Percentiles rank a stretch among this genome's conserved stretches.
phyloP scores from a whole-genome alignment of 1,284 basidiomycete species.

The Chalciporus sp. region DNA sequence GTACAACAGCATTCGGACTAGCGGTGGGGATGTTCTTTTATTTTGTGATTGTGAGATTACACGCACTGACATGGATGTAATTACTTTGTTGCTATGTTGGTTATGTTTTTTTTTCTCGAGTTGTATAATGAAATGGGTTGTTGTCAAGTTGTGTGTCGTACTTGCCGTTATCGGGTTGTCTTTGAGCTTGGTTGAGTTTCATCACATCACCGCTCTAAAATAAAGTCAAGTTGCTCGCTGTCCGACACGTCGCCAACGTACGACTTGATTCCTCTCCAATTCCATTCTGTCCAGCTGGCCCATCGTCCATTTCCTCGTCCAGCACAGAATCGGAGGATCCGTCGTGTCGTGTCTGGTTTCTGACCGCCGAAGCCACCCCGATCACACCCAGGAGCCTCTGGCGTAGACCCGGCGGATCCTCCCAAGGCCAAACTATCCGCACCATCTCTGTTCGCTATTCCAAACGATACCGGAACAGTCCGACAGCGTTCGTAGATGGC shows the following conservation, averaged over 20 bases:
- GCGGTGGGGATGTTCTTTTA: constrained; percentile 17
- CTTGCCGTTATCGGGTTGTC: constrained; percentile 26
- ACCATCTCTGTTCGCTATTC: constrained; percentile 8
- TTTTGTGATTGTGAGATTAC: neutral
- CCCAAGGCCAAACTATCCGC: constrained; percentile 24
- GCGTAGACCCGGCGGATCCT: constrained; percentile 57
- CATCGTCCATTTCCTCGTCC: neutral
- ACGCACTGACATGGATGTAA: neutral
- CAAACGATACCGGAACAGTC: constrained; percentile 14
- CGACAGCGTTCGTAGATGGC: neutral
- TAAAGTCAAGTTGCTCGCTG: constrained; percentile 8
- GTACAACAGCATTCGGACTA: constrained; percentile 12
- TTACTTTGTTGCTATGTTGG: neutral
- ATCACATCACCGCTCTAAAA: constrained; percentile 5
- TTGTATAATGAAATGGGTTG: neutral
- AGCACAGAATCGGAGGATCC: constrained; percentile 41
- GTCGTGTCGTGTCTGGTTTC: constrained; percentile 49
- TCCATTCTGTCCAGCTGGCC: constrained; percentile 3
- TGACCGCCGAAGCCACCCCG: constrained; percentile 31
- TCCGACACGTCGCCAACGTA: constrained; percentile 19
- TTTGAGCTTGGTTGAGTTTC: constrained; percentile 1
- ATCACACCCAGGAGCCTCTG: constrained; percentile 42
- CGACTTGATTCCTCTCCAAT: neutral
- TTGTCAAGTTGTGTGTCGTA: constrained; percentile 9
- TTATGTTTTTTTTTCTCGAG: neutral